Conservation (phyloP, 164 flowering plant genomes). For the Vitis riparia region DNA sequence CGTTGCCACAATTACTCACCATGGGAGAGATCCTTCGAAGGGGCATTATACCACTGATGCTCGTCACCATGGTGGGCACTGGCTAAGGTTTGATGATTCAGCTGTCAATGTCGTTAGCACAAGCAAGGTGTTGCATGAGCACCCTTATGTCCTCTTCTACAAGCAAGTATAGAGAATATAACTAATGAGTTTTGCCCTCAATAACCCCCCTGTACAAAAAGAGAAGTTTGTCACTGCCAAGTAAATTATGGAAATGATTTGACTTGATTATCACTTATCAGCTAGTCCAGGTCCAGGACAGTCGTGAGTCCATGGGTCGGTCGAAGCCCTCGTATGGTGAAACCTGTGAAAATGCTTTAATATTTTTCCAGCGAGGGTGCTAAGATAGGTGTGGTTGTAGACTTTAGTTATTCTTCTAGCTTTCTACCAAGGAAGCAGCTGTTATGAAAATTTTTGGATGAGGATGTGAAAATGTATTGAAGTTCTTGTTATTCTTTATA, state of each 20-base stretch:
- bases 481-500: too few species aligned
- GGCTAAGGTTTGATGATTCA: constrained; percentile 89
- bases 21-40: constrained; percentile 86
- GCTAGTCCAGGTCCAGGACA: not conserved
- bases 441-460: too few species aligned
- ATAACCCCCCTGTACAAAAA: constrained; percentile 3
- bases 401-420: too few species aligned
- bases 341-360: too few species aligned
- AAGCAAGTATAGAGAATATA: constrained; percentile 40
- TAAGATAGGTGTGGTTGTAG: not conserved
- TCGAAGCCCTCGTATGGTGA: too few species aligned
- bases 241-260: not conserved
- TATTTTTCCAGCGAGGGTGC: not conserved
- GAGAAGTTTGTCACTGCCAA: not conserved
- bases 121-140: constrained; percentile 77
- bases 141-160: constrained; percentile 91
- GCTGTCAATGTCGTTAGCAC: constrained; percentile 56
- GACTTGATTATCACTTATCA: not conserved
- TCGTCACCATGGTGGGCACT: constrained; percentile 52
- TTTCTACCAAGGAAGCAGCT: too few species aligned
- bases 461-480: too few species aligned
- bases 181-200: constrained; percentile 3
- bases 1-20: constrained; percentile 88
- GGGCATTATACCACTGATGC: constrained; percentile 95
- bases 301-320: not conserved